Base-by-base conservation (phyloP, 1,284 basidiomycete genomes). In the Fomitopsis schrenkii region DNA sequence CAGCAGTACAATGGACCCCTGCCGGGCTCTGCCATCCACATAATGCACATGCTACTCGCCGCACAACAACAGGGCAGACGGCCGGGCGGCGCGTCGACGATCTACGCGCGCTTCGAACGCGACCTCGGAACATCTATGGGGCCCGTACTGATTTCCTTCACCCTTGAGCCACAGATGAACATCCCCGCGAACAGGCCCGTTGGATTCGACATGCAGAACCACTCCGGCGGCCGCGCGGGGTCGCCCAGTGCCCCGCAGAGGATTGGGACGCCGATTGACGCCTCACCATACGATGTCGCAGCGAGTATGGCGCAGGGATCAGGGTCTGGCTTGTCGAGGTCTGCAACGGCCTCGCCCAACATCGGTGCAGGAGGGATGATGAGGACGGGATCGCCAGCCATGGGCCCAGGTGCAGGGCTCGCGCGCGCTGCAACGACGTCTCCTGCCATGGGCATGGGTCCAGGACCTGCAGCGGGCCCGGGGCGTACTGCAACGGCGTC, bases 111-210 rank as follows among this genome's bases (percentile, higher is more conserved):
- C 42, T 84, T 81, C 19, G 80, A 84, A 19, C 68, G 71, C 12
- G 89, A 92, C 60, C 68, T 93, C 46, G 66, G 67, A 42, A 72
- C 66, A 45, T 76, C 88, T 3, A 73, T 75, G 30, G 83, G 84
- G 0, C 90, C 90, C 2, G 86, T 93, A 0, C 83, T 83, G 2
- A 85, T 93, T 48, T 68, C 79, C 12, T 93, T 89, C 68, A 80
- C 81, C 40, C 66, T 85, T 7, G 86, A 88, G 44, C 87, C 88
- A 4, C 80, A 69, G 42, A 72, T 71, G 57, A 72, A 74, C 59
- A 54, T 76, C 3, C 75, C 75, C 1, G 75, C 75, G 33, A 71
- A 73, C 41, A 63, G 67, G 48, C 63, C 68, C 15, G 38, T 28
- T n/a, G 28, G 55, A 26, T 14, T 33, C 22, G 33, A 28, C 28